A percentile compares a stretch with the other conserved stretches of the same genome.
Evolutionary conservation across 2,329 filamentous ascomycete genomes (phyloP).

Genomic region (Rutstroemia sp.): DNA sequence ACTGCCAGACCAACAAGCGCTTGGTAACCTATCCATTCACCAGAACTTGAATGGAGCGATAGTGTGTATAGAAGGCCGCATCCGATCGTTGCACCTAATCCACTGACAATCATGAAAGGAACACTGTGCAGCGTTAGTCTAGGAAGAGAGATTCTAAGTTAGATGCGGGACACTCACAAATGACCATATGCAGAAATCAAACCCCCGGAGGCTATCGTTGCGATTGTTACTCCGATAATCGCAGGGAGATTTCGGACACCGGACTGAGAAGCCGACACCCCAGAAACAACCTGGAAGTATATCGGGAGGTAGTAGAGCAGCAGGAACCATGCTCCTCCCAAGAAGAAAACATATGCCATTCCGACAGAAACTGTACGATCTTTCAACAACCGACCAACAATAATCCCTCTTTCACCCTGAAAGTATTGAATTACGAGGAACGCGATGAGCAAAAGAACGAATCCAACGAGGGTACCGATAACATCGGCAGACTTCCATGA

Average conservation of each 20-base stretch:
- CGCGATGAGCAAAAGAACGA: slow-evolving; percentile 25
- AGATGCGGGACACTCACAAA: slow-evolving; percentile 11
- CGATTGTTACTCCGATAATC: slow-evolving; percentile 26
- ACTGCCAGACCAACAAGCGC: slow-evolving; percentile 48
- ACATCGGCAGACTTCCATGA: slow-evolving; percentile 36
- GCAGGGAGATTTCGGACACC: slow-evolving; percentile 36
- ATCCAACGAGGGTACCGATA: slow-evolving; percentile 38
- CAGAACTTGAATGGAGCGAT: slow-evolving; percentile 37
- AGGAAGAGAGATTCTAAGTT: no score
- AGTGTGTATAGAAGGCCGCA: slow-evolving; percentile 51
- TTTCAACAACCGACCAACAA: slow-evolving; percentile 38
- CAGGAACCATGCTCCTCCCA: slow-evolving; percentile 38
- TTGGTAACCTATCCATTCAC: slow-evolving; percentile 52
- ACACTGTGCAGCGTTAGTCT: slow-evolving; percentile 16
- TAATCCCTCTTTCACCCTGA: slow-evolving; percentile 42
- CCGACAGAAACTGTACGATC: slow-evolving; percentile 38
- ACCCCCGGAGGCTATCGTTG: slow-evolving; percentile 30
- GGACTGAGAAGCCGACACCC: slow-evolving; percentile 26
- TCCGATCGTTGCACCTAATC: slow-evolving; percentile 30
- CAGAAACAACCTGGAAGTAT: slow-evolving; percentile 41
- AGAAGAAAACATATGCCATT: slow-evolving; percentile 35
- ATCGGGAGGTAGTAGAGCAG: slow-evolving; percentile 42
- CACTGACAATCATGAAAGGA: slow-evolving; percentile 30
- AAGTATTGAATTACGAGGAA: slow-evolving; percentile 35
- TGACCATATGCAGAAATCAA: slow-evolving; percentile 30